Base-by-base conservation (phyloP, 441 rosid genomes). In the Syzygium syzygioides region DNA sequence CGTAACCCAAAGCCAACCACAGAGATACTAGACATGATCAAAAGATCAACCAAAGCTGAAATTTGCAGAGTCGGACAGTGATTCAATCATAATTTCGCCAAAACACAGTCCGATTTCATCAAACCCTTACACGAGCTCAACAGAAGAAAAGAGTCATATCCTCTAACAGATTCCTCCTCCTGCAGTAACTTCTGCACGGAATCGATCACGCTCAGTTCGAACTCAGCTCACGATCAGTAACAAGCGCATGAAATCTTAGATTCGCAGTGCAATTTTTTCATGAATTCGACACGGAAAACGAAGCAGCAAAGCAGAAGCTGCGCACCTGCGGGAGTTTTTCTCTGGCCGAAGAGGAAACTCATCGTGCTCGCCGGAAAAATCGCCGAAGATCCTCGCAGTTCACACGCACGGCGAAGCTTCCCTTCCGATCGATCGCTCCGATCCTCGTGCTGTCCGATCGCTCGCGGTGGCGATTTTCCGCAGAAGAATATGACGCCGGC, bases 321-420 rank as follows among this genome's bases (percentile, higher is more conserved):
- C 56, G 48, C 56, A 96, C 99, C 98, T 91, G 99, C 98, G 32
- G 98, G 98, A 87, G 97, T 95, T 92, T 96, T 97, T 86, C 93
- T 92, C 92, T 93, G 94, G 90, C 98, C 98, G 90, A 97, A 97
- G 88, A 97, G 94, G 92, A 96, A 97, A 93, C 96, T 97, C 98
- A 96, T 97, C 91, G 89, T 87, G 92, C 90, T 89, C 87, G 83
- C 83, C 1, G n/a, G 50, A 71, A 71, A 71, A 71, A 71, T 71
- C 15, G 28, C 80, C 28, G 6, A 71, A 71, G 80, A 20, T 71
- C 80, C 9, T 11, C 50, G 50, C 50, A 41, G 50, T 11, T 37
- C 11, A 18, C 50, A 23, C 52, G 2, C 8, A 2, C 9, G 0
- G 0, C 32, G 52, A 41, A 37, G 83, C 83, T 76, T 76, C 25